phyloP scores from a whole-genome alignment of 305 asterid species.

The Solanum aculeatissimum region DNA sequence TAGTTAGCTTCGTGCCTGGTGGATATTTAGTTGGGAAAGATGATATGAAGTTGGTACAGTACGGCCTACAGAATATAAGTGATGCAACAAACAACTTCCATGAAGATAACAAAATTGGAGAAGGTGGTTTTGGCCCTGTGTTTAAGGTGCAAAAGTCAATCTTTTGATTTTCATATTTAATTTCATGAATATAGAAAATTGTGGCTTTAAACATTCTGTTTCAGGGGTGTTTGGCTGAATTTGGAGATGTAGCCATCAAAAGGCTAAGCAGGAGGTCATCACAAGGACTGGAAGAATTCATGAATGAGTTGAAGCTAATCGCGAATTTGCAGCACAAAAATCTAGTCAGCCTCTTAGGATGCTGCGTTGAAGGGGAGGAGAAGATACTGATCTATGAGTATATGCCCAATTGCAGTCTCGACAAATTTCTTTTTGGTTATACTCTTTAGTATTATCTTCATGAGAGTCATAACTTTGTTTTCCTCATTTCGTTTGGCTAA shows the following conservation, averaged over 20 bases:
- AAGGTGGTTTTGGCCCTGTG: conserved; percentile 8
- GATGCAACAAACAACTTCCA: conserved; percentile 1
- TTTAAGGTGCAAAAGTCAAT: conserved; percentile 1
- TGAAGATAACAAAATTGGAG: background rate
- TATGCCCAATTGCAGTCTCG: conserved; percentile 2
- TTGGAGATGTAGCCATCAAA: background rate
- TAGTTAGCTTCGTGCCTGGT: background rate
- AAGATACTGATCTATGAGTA: conserved; percentile 7
- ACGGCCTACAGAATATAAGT: background rate
- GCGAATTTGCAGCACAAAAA: conserved; percentile 9
- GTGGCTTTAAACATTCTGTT: background rate
- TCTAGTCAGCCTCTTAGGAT: conserved; percentile 5
- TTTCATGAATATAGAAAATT: background rate
- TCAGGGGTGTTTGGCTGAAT: background rate
- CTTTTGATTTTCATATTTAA: background rate
- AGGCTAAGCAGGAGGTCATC: conserved; percentile 4
- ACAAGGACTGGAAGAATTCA: conserved; percentile 5
- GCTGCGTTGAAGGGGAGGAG: conserved; percentile 1
- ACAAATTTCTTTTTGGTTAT: conserved; percentile 1
- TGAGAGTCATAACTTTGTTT: background rate
- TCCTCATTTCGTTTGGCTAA: background rate
- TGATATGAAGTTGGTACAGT: background rate
- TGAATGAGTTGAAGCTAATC: conserved; percentile 4
- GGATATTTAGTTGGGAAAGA: background rate
- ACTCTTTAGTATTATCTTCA: background rate